Base-by-base conservation (phyloP, 768 basidiomycete species). In the Sarcodon sp. region DNA sequence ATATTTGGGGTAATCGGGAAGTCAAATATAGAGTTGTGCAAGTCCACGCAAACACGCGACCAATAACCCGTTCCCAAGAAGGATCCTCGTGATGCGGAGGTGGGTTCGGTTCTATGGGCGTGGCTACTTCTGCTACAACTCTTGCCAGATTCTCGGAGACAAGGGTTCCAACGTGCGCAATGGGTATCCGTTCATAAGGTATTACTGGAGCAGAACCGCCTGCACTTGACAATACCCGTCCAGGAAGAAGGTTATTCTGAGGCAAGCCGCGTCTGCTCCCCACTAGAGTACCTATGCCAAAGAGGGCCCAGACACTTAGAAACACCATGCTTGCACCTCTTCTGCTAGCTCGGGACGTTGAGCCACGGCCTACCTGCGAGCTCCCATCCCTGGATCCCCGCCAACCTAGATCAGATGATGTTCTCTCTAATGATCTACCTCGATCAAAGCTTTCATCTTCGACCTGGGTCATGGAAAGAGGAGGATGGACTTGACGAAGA, bases 11-110 rank as follows among this genome's bases (percentile, higher is more conserved):
- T 57, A 99, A 65, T 50, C 96, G 79, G 3, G 86, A 88, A 3
- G 94, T 97, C 34, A 99, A 68, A 64, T 99, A 99, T 12, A 97
- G 68, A 0, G 80, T 87, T 1, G 93, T 91, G 61, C 94, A 97
- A 15, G 83, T 59, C 96, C 96, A 99, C 7, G 96, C 93, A 47
- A 86, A 91, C 47, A 91, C 77, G 3, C 96, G 82, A 1, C 96
- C 96, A 44, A 98, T 66, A 21, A 91, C 59, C 44, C 77, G 83
- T 57, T 91, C 76, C 46, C 61, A 63, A 10, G 59, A 48, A 43
- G 54, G 46, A 44, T 53, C 37, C 59, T 58, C 7, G 60, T 59
- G 41, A 63, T 56, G 35, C 55, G 57, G 43, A 48, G 46, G 41
- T 36, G 33, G 18, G 13, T 33, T 47, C 49, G 34, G n/a, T 7